These are phyloP conservation scores for Stagonosporopsis rhizophila DNA, from an alignment of 2,329 filamentous ascomycete species.

Conservation along the genomic window DNA sequence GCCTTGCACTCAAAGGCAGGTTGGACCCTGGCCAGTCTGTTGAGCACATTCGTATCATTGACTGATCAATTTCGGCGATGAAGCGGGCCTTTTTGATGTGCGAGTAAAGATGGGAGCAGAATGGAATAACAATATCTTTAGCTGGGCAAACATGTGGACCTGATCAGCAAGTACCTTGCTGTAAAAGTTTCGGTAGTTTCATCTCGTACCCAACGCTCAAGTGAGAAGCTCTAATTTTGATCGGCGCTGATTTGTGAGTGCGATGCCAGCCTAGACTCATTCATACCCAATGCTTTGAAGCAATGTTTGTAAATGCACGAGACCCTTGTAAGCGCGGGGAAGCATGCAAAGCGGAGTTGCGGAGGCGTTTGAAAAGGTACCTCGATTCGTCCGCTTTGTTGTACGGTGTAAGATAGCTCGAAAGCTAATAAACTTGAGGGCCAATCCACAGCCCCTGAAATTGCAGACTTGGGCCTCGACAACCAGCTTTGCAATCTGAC, in stretches of 20 bases:
- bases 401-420: neutral
- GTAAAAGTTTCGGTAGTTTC: neutral
- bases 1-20: conserved; percentile 4
- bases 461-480: neutral
- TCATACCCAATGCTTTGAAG: neutral
- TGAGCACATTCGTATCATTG: conserved; percentile 3
- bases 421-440: neutral
- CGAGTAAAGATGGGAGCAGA: conserved; percentile 1
- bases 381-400: neutral
- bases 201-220: neutral
- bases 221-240: conserved; percentile 1
- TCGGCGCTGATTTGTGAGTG: neutral
- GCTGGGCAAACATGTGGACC: conserved; percentile 6
- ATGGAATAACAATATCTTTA: neutral
- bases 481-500: neutral
- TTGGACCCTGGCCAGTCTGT: neutral
- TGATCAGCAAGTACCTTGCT: conserved; percentile 7
- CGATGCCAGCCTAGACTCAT: neutral
- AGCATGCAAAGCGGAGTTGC: neutral
- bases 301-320: neutral
- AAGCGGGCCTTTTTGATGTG: conserved; percentile 8
- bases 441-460: neutral
- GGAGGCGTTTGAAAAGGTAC: conserved; percentile 3
- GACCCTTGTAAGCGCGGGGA: conserved; percentile 4
- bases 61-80: neutral